Evolutionary conservation across 345 rosid species (phyloP).

Genomic region (Citrus inodora): DNA sequence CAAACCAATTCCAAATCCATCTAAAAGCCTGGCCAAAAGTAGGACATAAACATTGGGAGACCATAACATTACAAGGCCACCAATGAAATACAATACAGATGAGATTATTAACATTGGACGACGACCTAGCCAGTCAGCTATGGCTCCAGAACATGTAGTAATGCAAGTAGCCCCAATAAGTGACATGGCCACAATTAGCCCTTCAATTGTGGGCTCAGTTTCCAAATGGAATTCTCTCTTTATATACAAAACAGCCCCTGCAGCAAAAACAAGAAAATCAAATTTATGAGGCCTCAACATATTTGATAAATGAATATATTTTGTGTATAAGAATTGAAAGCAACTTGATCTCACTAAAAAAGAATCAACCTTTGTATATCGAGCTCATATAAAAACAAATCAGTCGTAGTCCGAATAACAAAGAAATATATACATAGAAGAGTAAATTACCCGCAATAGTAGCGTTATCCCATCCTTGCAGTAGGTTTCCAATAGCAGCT

Average conservation of each 20-base stretch:
- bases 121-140: conserved; percentile 85
- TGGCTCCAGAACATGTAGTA: conserved; percentile 81
- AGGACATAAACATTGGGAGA: conserved; percentile 83
- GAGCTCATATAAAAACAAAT: not conserved
- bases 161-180: conserved; percentile 89
- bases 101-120: conserved; percentile 84
- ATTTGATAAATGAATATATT: not conserved
- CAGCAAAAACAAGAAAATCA: conserved; percentile 13
- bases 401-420: not conserved
- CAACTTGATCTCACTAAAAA: not conserved
- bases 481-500: conserved; percentile 87
- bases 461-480: conserved; percentile 99
- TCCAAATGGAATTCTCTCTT: conserved; percentile 79
- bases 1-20: conserved; percentile 92
- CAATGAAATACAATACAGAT: conserved; percentile 61
- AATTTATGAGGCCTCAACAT: not conserved
- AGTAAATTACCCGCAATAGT: conserved; percentile 78
- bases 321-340: conserved; percentile 1
- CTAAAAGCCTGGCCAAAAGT: conserved; percentile 85
- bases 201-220: conserved; percentile 73
- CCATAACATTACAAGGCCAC: conserved; percentile 90
- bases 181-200: conserved; percentile 87
- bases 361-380: not conserved
- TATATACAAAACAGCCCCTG: conserved; percentile 92
- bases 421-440: not conserved